A percentile compares a stretch with the other conserved stretches of the same genome.
These are phyloP conservation scores for Aspergillus sclerotioniger DNA, from an alignment of 495 filamentous ascomycete species.

Conservation along the genomic window DNA sequence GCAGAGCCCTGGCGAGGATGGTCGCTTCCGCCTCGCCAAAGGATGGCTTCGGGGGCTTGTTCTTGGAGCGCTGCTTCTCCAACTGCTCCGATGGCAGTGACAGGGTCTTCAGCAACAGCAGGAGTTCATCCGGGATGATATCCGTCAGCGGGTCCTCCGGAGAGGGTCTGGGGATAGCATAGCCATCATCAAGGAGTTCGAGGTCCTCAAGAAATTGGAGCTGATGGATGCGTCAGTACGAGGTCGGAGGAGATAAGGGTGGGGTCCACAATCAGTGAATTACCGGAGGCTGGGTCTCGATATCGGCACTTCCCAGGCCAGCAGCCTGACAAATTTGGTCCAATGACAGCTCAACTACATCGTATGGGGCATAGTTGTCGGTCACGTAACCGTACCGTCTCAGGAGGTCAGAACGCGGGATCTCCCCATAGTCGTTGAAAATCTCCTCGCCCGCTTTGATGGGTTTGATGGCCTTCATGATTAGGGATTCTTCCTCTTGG, in stretches of 20 bases:
- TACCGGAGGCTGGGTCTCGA: slow-evolving; percentile 46
- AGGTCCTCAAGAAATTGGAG: slow-evolving; percentile 49
- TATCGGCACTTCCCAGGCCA: slow-evolving; percentile 37
- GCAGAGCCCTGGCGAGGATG: slow-evolving; percentile 32
- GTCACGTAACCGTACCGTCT: slow-evolving; percentile 90
- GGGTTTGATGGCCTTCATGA: slow-evolving; percentile 63
- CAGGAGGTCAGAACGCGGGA: slow-evolving; percentile 78
- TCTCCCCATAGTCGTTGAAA: slow-evolving; percentile 86
- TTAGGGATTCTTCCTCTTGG: slow-evolving; percentile 61
- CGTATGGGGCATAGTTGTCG: slow-evolving; percentile 67
- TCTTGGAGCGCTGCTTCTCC: slow-evolving; percentile 36
- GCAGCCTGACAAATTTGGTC: slow-evolving; percentile 51
- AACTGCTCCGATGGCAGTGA: slow-evolving; percentile 40
- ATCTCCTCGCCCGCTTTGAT: slow-evolving; percentile 75
- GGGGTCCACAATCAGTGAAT: slow-evolving; percentile 20
- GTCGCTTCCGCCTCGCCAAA: slow-evolving; percentile 27
- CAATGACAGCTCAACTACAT: slow-evolving; percentile 77
- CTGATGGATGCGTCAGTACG: slow-evolving; percentile 21
- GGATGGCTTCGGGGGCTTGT: slow-evolving; percentile 46
- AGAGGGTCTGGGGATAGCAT: slow-evolving; percentile 44
- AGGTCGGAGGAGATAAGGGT: neutral
- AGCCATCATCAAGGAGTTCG: slow-evolving; percentile 55
- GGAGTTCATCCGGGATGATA: slow-evolving; percentile 46
- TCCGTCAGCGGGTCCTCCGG: slow-evolving; percentile 36
- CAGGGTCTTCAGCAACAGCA: slow-evolving; percentile 48